Percentiles rank a stretch among this genome's conserved stretches.
Evolutionary conservation across 164 flowering plant genomes (phyloP).

Genomic region (Stephania cephalantha): DNA sequence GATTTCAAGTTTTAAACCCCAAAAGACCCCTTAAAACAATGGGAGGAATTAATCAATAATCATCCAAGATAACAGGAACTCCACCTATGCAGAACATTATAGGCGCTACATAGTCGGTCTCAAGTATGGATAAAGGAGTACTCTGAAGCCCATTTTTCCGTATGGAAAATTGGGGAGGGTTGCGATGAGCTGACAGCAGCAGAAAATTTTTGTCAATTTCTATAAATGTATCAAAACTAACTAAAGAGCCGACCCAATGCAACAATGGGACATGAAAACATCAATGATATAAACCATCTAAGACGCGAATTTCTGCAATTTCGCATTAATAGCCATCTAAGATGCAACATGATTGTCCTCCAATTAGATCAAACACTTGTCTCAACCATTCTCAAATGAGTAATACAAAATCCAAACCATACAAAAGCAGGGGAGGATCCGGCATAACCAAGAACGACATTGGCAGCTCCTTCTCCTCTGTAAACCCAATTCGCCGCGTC

Average conservation of each 20-base stretch:
- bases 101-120: neutral
- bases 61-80: neutral
- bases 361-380: neutral
- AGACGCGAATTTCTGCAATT: too few species aligned
- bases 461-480: slow-evolving; percentile 90
- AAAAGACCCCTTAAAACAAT: neutral
- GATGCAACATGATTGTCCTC: too few species aligned
- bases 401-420: slow-evolving; percentile 10
- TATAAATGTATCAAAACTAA: neutral
- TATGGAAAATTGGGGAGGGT: neutral
- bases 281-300: neutral
- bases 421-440: slow-evolving; percentile 72
- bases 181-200: neutral
- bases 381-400: neutral
- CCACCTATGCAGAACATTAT: neutral
- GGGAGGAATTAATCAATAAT: neutral
- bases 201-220: neutral
- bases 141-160: neutral
- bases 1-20: neutral
- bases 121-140: neutral
- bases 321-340: too few species aligned
- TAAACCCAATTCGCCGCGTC: slow-evolving; percentile 80
- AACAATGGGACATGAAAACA: neutral
- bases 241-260: neutral
- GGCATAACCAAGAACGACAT: slow-evolving; percentile 67